phyloP scores from a whole-genome alignment of 1,284 basidiomycete species.

The Phylloporus gajari region DNA sequence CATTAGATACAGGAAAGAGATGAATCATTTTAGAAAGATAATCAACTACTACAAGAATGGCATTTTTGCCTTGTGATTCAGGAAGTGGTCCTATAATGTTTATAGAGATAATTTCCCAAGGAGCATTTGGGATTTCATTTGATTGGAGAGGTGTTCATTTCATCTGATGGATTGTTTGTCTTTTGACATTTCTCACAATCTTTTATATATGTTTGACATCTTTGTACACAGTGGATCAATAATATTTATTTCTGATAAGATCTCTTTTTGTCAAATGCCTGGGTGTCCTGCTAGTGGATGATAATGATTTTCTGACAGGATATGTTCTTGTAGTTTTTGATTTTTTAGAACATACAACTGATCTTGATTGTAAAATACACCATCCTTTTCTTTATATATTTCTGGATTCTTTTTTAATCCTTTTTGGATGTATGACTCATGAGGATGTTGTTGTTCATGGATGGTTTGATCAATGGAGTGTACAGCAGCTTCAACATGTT shows the following conservation, averaged over 20 bases:
- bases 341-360: not conserved
- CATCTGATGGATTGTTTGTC: not conserved
- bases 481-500: not conserved
- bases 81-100: not conserved
- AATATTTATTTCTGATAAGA: not conserved
- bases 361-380: not conserved
- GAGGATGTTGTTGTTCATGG: not conserved
- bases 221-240: not conserved
- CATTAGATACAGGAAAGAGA: too few relatives aligned
- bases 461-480: not conserved
- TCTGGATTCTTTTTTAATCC: not conserved
- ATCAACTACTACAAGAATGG: not conserved
- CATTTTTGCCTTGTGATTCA: constrained; percentile 32
- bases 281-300: not conserved
- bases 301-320: not conserved
- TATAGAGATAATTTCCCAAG: not conserved
- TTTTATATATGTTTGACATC: not conserved
- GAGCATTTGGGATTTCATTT: not conserved
- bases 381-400: not conserved
- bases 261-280: not conserved
- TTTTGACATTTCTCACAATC: constrained; percentile 14
- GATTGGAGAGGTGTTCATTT: not conserved
- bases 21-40: too few relatives aligned
- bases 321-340: not conserved
- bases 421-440: not conserved